These are phyloP conservation scores for Thamnidium elegans DNA, from an alignment of 192 early-diverging fungal genomes.

Conservation along the genomic window DNA sequence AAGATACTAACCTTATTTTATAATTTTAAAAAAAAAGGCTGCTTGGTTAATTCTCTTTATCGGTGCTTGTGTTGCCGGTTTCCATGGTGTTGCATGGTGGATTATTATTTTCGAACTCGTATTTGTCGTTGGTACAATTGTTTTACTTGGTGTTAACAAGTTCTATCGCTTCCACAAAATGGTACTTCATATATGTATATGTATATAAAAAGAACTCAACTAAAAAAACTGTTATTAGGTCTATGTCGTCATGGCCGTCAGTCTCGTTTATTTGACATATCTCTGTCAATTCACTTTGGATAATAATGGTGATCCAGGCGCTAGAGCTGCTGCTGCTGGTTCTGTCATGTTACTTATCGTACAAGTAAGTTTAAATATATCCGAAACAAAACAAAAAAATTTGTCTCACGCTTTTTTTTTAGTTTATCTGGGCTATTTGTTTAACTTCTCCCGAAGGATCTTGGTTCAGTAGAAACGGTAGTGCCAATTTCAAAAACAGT, in stretches of 20 bases:
- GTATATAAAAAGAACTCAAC: not conserved
- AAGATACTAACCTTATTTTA: no score
- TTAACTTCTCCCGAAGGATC: slow-evolving; percentile 65
- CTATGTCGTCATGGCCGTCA: slow-evolving; percentile 18
- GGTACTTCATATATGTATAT: not conserved
- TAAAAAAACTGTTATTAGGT: slow-evolving; percentile 13
- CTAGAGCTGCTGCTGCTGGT: slow-evolving; percentile 29
- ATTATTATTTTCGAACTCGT: slow-evolving; percentile 28
- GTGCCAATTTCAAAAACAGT: not conserved
- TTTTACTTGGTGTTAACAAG: not conserved
- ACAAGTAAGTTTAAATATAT: slow-evolving; percentile 20
- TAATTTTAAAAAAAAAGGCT: slow-evolving; percentile 5
- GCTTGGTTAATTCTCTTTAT: slow-evolving; percentile 35
- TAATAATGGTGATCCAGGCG: not conserved
- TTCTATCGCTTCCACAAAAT: slow-evolving; percentile 5
- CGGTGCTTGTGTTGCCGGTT: slow-evolving; percentile 21
- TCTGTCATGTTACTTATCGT: slow-evolving; percentile 30
- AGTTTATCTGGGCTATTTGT: slow-evolving; percentile 65
- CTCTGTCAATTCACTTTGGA: slow-evolving; percentile 6
- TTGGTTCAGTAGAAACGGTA: slow-evolving; percentile 12
- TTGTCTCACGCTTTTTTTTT: not conserved
- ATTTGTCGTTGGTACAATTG: slow-evolving; percentile 15
- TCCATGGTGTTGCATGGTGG: slow-evolving; percentile 27
- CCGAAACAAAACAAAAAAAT: slow-evolving; percentile 1
- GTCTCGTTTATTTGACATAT: slow-evolving; percentile 24